These are phyloP conservation scores for Lactifluus pinguis DNA, from an alignment of 768 basidiomycete species.

Conservation along the genomic window DNA sequence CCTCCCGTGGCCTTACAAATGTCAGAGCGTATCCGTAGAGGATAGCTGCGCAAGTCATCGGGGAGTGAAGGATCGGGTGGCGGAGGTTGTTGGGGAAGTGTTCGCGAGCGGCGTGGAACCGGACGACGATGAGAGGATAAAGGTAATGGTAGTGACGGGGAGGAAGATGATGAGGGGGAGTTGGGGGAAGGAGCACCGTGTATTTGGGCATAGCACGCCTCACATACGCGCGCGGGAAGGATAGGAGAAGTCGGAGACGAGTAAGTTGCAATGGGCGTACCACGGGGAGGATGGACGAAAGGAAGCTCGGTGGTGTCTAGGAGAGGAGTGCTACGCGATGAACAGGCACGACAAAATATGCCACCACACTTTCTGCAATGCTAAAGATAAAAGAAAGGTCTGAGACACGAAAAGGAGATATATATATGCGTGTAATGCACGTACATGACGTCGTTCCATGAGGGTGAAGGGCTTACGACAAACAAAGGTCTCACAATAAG, in stretches of 20 bases:
- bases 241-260: constrained; percentile 56
- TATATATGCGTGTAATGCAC: constrained; percentile 23
- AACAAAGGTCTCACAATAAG: constrained; percentile 63
- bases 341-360: constrained; percentile 60
- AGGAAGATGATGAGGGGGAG: constrained; percentile 19
- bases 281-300: constrained; percentile 65
- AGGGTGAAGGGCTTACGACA: constrained; percentile 58
- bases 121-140: neutral
- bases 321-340: constrained; percentile 48
- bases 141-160: constrained; percentile 28
- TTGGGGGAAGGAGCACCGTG: constrained; percentile 41
- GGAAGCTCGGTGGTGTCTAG: constrained; percentile 64
- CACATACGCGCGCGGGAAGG: constrained; percentile 54
- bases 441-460: constrained; percentile 66
- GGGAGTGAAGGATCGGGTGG: constrained; percentile 30
- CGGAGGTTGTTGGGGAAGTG: constrained; percentile 27
- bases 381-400: constrained; percentile 26
- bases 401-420: neutral
- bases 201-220: constrained; percentile 70
- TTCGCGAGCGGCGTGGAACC: constrained; percentile 25
- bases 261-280: constrained; percentile 48
- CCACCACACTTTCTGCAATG: constrained; percentile 84
- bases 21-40: constrained; percentile 52
- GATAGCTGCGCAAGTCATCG: constrained; percentile 68
- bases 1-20: constrained; percentile 75